Evolutionary conservation across 2,329 filamentous ascomycete species (phyloP).

Genomic region (Aspergillus sp.): DNA sequence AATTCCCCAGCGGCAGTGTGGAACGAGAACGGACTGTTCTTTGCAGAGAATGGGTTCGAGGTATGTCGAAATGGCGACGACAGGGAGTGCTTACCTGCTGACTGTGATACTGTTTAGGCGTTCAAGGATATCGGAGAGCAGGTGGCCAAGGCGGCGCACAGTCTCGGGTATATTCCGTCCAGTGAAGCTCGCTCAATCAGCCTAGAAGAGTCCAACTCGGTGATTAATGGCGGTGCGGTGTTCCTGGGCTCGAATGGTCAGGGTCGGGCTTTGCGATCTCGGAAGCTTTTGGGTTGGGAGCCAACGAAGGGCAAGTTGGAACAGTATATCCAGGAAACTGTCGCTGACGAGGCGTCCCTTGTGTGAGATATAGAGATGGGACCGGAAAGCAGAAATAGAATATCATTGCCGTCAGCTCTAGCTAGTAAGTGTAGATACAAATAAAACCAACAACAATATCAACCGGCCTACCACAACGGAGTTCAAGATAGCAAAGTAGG

Average conservation of each 20-base stretch:
- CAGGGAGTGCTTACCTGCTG: neutral
- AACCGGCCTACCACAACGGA: too few species aligned
- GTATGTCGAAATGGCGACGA: conserved; percentile 17
- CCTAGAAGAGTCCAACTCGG: conserved; percentile 23
- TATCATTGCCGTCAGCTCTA: too few species aligned
- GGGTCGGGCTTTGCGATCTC: conserved; percentile 22
- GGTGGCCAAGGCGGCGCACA: conserved; percentile 22
- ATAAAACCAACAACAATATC: too few species aligned
- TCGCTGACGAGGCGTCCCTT: conserved; percentile 20
- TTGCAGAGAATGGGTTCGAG: conserved; percentile 26
- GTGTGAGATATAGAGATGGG: too few species aligned
- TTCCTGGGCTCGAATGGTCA: conserved; percentile 33
- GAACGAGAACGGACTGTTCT: conserved; percentile 43
- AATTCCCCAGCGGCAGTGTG: conserved; percentile 26
- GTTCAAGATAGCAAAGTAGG: too few species aligned
- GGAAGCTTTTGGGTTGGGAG: conserved; percentile 24
- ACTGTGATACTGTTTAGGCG: conserved; percentile 1
- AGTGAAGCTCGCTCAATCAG: conserved; percentile 20
- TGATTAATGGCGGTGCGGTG: conserved; percentile 24
- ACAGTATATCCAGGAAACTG: conserved; percentile 26
- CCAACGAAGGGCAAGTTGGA: conserved; percentile 21
- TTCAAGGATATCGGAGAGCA: conserved; percentile 23
- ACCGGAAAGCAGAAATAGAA: too few species aligned
- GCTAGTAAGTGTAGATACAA: too few species aligned
- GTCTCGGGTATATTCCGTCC: conserved; percentile 22